These are phyloP conservation scores for Fistulinella prunicolor DNA, from an alignment of 768 basidiomycete species.

Conservation along the genomic window DNA sequence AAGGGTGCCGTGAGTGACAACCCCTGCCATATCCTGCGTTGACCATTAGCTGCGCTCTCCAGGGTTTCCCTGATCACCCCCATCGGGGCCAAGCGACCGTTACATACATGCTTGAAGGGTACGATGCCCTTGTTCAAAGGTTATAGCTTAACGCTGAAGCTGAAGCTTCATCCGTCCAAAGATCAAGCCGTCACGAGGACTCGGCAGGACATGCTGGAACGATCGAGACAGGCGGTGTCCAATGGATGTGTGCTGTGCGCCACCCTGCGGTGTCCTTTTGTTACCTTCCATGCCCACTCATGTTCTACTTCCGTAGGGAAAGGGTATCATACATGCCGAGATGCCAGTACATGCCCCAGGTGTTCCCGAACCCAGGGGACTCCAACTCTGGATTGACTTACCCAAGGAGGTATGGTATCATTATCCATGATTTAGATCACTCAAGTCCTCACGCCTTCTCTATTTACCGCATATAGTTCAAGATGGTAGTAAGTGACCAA, in stretches of 20 bases:
- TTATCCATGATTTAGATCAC: neutral
- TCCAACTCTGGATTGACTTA: constrained; percentile 87
- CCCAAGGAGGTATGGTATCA: constrained; percentile 55
- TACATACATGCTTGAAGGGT: constrained; percentile 89
- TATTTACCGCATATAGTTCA: constrained; percentile 46
- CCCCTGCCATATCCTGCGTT: neutral
- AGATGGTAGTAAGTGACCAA: constrained; percentile 58
- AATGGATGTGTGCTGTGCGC: constrained; percentile 90
- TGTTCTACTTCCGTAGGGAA: constrained; percentile 36
- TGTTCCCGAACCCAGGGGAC: constrained; percentile 69
- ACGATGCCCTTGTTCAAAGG: constrained; percentile 1
- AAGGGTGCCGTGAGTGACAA: constrained; percentile 58
- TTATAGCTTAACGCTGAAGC: neutral
- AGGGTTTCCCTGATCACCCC: constrained; percentile 93
- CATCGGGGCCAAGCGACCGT: constrained; percentile 88
- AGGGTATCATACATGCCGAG: constrained; percentile 79
- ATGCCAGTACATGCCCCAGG: constrained; percentile 81
- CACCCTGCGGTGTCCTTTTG: neutral
- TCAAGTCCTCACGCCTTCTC: no score
- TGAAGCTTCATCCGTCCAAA: constrained; percentile 29
- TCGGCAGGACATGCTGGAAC: constrained; percentile 82
- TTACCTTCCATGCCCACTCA: neutral
- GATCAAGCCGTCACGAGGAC: constrained; percentile 83
- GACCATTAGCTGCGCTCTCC: neutral
- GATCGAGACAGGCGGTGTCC: constrained; percentile 79